Base-by-base conservation (phyloP, 1,139 yeast genomes). In the Taphrina populina region DNA sequence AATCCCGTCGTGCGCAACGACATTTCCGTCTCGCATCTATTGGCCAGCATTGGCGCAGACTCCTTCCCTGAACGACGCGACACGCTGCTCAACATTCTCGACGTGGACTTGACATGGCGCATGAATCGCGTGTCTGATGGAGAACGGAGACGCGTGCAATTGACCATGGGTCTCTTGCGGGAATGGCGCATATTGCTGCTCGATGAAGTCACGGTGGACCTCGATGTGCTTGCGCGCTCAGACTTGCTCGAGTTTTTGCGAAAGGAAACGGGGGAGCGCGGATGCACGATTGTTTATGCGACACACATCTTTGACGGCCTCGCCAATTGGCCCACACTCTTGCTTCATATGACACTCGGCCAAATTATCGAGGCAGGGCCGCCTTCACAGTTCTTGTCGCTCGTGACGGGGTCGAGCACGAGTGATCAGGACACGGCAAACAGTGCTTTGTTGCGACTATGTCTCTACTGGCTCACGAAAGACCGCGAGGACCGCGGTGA, bases 271-370 rank as follows among this genome's bases (percentile, higher is more conserved):
- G 72, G 71, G 43, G 64, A 71, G 0, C 74, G 97, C 58, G 71
- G 76, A 20, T 83, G 95, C 60, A 77, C 87, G 51, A 83, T 83
- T 61, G 77, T 92, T 4, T 92, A 92, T 68, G 98, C 98, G 0
- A 92, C 98, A 0, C 98, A 92, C 67, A 92, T 92, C 52, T 92
- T 92, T 68, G 98, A 92, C 66, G 98, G 98, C 0, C 76, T 92
- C 60, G 88, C 87, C 15, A 71, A 73, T 45, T 92, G 97, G 96
- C 95, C 96, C 44, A 86, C 94, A 52, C 75, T 83, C 55, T 74
- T 92, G 10, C 76, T 84, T n/a, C 97, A 92, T 69, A 73, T 92
- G 64, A 81, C 79, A 63, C 77, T 80, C 55, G 97, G 97, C 41
- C 71, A 62, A 66, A 76, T 74, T 55, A 63, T 67, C 35, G 51